Evolutionary conservation across 495 filamentous ascomycete species (phyloP), one percentile per base, ranked within the genome.

Genomic region (Trichoderma virens): DNA sequence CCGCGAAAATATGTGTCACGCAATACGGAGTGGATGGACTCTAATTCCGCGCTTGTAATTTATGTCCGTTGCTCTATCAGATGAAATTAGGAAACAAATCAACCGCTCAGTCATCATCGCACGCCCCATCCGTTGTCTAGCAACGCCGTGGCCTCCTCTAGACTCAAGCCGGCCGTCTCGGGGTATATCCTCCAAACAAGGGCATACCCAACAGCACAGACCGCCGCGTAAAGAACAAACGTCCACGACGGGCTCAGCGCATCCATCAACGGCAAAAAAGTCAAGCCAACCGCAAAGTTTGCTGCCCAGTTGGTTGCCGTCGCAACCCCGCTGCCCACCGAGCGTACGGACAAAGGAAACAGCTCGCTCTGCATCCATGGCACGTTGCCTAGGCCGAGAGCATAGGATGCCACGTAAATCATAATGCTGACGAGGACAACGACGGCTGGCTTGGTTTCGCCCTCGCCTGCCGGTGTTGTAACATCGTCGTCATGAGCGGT

Each of bases 281-380:
- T 92, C 56, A 93, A 77, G 0, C 92, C 92, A 13, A 97, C 84
- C n/a, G 95, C 71, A 67, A 93, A 91, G 74, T 97, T 97, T 5
- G 87, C 86, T 18, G 82, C 83, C 93, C 93, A 97, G 67, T 97
- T 96, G 5, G 90, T 93, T 2, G 89, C 87, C 18, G 92, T 97
- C 1, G 90, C 86, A n/a, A 95, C 68, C 0, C 86, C 86, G 34
- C 90, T 93, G 6, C 93, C 93, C 2, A 95, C 70, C 0, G 88
- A 89, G 32, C 93, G 89, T 8, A 96, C 90, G 54, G 83, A 85
- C 67, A 96, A 81, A 7, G 92, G 86, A 70, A 97, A 96, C 18
- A 97, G 84, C 77, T 97, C 93, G 67, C 85, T 88, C 72, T 96
- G 91, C 78, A 93, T 91, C 93, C 93, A 97, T 0, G 93, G 92